A percentile compares a stretch with the other conserved stretches of the same genome.
Evolutionary conservation across 2,329 filamentous ascomycete genomes (phyloP).

Genomic region (Lachnum nothofagi): DNA sequence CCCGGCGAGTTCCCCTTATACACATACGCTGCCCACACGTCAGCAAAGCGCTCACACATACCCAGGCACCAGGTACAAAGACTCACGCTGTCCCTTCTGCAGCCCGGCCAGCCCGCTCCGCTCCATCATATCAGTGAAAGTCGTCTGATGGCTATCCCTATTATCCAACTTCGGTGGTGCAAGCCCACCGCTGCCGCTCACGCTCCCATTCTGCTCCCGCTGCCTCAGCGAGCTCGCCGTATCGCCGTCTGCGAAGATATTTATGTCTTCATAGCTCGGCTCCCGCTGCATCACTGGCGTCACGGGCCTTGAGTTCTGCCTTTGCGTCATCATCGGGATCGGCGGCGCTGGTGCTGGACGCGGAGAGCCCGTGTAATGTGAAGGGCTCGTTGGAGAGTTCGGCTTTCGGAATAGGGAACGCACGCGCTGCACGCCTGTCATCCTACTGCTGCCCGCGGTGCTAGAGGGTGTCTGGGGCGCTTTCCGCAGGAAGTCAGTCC

Average conservation of each 20-base stretch:
- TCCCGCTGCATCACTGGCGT: slow-evolving; percentile 39
- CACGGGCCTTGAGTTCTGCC: slow-evolving; percentile 15
- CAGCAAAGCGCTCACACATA: not conserved
- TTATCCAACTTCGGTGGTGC: not conserved
- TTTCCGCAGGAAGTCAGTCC: slow-evolving; percentile 50
- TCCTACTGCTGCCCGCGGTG: slow-evolving; percentile 7
- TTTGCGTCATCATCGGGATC: slow-evolving; percentile 13
- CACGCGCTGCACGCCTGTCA: slow-evolving; percentile 19
- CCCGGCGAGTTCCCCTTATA: slow-evolving; percentile 10
- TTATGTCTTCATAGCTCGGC: slow-evolving; percentile 46
- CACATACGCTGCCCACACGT: slow-evolving; percentile 8
- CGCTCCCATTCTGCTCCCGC: slow-evolving; percentile 4
- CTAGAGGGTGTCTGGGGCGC: slow-evolving; percentile 22
- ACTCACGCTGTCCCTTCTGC: slow-evolving; percentile 31
- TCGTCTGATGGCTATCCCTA: slow-evolving; percentile 34
- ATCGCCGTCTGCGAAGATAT: slow-evolving; percentile 47
- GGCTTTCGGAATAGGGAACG: slow-evolving; percentile 28
- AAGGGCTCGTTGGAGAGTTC: not conserved
- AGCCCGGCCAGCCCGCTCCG: slow-evolving; percentile 38
- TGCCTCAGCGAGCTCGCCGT: slow-evolving; percentile 34
- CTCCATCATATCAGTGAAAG: slow-evolving; percentile 51
- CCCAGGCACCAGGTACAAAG: not conserved
- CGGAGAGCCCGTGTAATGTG: not conserved
- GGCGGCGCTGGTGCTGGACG: slow-evolving; percentile 1
- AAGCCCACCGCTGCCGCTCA: not conserved